Base-by-base conservation (phyloP, 2,329 filamentous ascomycete genomes). In the Sordariomycetes sp. region DNA sequence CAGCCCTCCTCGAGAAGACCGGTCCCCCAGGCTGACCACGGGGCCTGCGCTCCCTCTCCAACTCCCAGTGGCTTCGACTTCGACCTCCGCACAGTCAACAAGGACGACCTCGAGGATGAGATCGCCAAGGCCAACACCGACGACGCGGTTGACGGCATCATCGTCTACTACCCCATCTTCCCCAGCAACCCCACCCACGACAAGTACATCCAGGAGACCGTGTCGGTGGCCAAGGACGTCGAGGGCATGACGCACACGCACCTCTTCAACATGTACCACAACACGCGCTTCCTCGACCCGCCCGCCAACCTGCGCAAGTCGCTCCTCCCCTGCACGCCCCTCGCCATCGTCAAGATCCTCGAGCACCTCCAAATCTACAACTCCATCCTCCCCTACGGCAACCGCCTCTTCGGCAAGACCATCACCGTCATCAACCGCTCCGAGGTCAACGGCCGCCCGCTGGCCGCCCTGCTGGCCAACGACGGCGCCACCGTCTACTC, bases 181-280 rank as follows among this genome's bases (percentile, higher is more conserved):
- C 79, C 80, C 18, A 76, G 77, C 73, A 88, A 91, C 75, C 87
- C 86, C 57, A 81, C 84, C 32, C 90, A 96, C 72, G 94, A 99
- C 73, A 88, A 89, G 71, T 97, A 97, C 72, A 85, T 99, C 64
- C 93, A 97, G 75, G 92, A 97, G 75, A 90, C 95, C 3, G 91
- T 97, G 59, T 86, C 90, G 59, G 81, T 96, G 51, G 76, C 82
- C 71, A 97, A 99, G 74, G 94, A 99, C 68, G 93, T 99, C 64
- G 94, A 99, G 73, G 94, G 94, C 40, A 83, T 99, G 60, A 90
- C 88, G 65, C 93, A 97, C 74, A 87, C 86, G 69, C 92, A 97
- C 75, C 88, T 97, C 68, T 92, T 93, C 82, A 99, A 99, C 81
- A 97, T 99, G 92, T 99, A 97, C 76, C 89, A 97, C 78, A 99